phyloP scores from a whole-genome alignment of 2,329 filamentous ascomycete genomes.

The Teratosphaeria gauchensis region DNA sequence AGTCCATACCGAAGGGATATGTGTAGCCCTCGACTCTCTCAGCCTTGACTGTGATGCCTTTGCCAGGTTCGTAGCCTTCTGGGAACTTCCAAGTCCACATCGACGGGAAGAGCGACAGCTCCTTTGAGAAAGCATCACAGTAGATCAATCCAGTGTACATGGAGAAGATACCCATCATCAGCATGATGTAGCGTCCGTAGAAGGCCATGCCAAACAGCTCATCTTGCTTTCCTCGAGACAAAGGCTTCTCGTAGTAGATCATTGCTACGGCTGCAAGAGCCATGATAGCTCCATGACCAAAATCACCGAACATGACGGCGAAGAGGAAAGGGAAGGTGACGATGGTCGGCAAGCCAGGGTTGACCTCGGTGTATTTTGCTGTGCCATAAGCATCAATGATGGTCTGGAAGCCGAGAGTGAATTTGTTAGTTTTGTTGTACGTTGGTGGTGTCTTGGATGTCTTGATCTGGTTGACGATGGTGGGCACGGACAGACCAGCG shows the following conservation, averaged over 20 bases:
- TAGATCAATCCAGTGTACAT: slow-evolving; percentile 96
- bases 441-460: slow-evolving; percentile 97
- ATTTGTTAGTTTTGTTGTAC: slow-evolving; percentile 96
- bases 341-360: slow-evolving; percentile 88
- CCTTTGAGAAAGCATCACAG: slow-evolving; percentile 94
- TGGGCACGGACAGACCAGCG: slow-evolving; percentile 91
- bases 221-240: slow-evolving; percentile 78
- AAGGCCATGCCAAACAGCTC: slow-evolving; percentile 98
- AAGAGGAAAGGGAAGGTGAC: slow-evolving; percentile 99
- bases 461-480: slow-evolving; percentile 94
- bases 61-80: slow-evolving; percentile 36
- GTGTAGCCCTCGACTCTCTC: slow-evolving; percentile 61
- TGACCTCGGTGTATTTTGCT: slow-evolving; percentile 93
- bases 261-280: slow-evolving; percentile 72
- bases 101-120: slow-evolving; percentile 77
- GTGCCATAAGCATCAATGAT: slow-evolving; percentile 99
- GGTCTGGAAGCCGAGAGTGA: slow-evolving; percentile 95
- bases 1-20: slow-evolving; percentile 93
- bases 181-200: slow-evolving; percentile 95
- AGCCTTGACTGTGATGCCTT: slow-evolving; percentile 50
- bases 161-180: slow-evolving; percentile 96
- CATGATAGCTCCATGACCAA: slow-evolving; percentile 90
- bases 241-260: slow-evolving; percentile 91
- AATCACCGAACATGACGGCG: slow-evolving; percentile 99
- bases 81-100: slow-evolving; percentile 79